Percentiles rank a stretch among this genome's conserved stretches.
These are phyloP conservation scores for Starmerella vaccinii DNA, from an alignment of 805 yeast genomes.

Conservation along the genomic window DNA sequence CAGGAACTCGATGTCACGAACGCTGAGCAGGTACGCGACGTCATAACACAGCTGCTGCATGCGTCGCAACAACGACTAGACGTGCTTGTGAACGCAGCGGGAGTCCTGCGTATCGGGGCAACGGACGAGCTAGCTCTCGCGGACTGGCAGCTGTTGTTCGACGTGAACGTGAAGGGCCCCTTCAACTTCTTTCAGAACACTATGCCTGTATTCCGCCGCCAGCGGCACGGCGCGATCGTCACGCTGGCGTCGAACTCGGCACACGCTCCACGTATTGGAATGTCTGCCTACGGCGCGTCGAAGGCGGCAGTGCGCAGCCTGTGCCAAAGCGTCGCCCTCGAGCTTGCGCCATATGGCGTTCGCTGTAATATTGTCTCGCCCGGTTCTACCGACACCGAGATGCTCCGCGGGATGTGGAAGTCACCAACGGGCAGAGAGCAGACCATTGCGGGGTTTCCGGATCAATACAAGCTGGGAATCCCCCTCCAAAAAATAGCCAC, in stretches of 20 bases:
- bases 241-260: constrained; percentile 17
- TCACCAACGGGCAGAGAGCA: constrained; percentile 3
- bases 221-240: constrained; percentile 12
- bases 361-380: constrained; percentile 18
- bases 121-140: constrained; percentile 9
- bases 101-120: constrained; percentile 8
- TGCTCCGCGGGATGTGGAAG: constrained; percentile 16
- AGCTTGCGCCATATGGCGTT: constrained; percentile 16
- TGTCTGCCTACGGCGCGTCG: constrained; percentile 21
- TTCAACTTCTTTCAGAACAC: constrained; percentile 12
- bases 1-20: constrained; percentile 8
- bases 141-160: constrained; percentile 13
- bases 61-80: constrained; percentile 2
- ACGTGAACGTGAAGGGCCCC: constrained; percentile 17
- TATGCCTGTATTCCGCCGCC: constrained; percentile 8
- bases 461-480: constrained; percentile 18
- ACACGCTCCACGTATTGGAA: constrained; percentile 18
- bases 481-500: constrained; percentile 15
- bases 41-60: background rate
- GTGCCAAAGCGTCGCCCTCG: constrained; percentile 14
- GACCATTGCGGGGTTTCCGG: constrained; percentile 13
- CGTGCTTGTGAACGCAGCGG: constrained; percentile 18
- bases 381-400: constrained; percentile 17
- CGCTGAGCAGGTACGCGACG: background rate
- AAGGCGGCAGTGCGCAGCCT: constrained; percentile 16